These are phyloP conservation scores for Straminergon stramineum DNA, from an alignment of 225 moss, liverwort and hornwort genomes.

Conservation along the genomic window DNA sequence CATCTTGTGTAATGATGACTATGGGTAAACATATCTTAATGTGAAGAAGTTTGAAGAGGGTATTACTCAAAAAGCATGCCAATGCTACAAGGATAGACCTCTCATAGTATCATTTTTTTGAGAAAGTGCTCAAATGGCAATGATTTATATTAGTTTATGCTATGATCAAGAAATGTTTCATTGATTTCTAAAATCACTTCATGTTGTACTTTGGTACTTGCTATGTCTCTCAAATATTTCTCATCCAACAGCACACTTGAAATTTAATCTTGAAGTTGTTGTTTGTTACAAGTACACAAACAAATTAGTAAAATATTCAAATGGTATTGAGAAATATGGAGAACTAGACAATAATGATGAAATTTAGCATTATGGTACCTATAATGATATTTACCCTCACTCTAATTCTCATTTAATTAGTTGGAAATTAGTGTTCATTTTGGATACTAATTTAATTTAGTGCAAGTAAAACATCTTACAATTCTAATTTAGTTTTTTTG, in stretches of 20 bases:
- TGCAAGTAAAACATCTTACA: not conserved
- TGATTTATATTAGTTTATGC: not conserved
- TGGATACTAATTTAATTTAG: not conserved
- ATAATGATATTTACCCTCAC: not conserved
- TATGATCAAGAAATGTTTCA: not conserved
- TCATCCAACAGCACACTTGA: not conserved
- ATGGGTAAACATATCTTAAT: not conserved
- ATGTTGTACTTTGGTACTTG: not conserved
- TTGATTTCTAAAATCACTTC: not conserved
- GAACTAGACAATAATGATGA: not conserved
- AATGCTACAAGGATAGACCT: not conserved
- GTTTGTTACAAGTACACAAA: accelerated
- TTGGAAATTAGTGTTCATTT: not conserved
- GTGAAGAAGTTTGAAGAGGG: not conserved
- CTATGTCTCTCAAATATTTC: not conserved
- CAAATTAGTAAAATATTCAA: not conserved
- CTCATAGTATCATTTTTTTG: not conserved
- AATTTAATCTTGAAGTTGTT: not conserved
- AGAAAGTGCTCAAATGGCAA: not conserved
- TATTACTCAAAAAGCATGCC: accelerated
- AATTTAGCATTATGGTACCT: not conserved
- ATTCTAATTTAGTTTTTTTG: not conserved
- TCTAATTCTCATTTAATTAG: not conserved
- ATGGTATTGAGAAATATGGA: not conserved
- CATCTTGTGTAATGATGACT: not conserved